Evolutionary conservation across 768 basidiomycete genomes (phyloP), one percentile per base, ranked within the genome.

Genomic region (Pleurotus djamor): DNA sequence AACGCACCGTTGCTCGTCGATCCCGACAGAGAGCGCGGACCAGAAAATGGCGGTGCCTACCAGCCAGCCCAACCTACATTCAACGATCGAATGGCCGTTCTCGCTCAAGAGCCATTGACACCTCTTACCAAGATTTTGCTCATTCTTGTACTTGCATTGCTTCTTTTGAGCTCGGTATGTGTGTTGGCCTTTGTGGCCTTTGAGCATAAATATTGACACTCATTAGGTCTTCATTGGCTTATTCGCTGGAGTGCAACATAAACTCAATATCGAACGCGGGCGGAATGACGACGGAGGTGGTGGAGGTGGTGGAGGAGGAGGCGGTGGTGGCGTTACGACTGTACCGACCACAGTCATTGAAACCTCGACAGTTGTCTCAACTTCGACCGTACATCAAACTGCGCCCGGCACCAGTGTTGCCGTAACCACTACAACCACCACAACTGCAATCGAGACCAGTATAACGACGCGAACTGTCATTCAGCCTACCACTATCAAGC

Each of bases 171-270:
- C 63, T 90, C 92, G 5, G 80, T 82, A 61, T 61, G 78, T 69
- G 10, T 44, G 32, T 41, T 2, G 16, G 13, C 28, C 33, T 49
- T 44, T 10, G 28, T 5, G 32, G 43, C 32, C 32, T 34, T 41
- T 28, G 13, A 41, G 17, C n/a, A 14, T 47, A 14, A 8, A 37
- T 14, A 28, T 37, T 55, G 9, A 60, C 1, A 28, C 2, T 16
- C 13, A 17, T 28, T 41, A 83, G 82, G 80, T 92, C n/a, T 96
- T 96, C 72, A 88, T 96, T 61, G 96, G 96, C 8, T 78, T 99
- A 4, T 98, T 95, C 71, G 89, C 94, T 35, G 97, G 97, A 8
- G 88, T 89, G 1, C 86, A 93, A 69, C 89, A 91, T 67, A 87
- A 85, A 61, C 79, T 94, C 55, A 83, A 83, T 61, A 66, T 79